Percentiles rank a stretch among this genome's conserved stretches.
Conservation (phyloP, 495 filamentous ascomycete species). For the Echria macrotheca region DNA sequence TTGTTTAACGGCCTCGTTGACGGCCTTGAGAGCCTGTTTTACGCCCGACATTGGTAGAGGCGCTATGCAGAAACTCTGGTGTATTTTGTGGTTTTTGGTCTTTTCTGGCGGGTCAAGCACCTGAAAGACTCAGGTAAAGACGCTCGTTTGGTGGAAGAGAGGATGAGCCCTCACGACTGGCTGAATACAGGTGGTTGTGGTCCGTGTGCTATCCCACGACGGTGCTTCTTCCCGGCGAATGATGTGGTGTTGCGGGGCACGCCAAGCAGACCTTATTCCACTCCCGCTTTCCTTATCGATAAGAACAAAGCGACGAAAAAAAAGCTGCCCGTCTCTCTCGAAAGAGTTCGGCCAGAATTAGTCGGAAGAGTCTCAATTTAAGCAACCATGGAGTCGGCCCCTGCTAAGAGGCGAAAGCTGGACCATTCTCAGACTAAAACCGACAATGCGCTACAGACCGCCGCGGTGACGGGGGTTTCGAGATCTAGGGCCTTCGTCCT, state of each 20-base stretch:
- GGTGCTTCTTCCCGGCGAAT: neutral
- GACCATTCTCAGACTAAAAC: slow-evolving; percentile 26
- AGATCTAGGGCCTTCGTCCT: slow-evolving; percentile 70
- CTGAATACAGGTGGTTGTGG: too few species aligned
- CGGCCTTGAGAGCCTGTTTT: slow-evolving; percentile 80
- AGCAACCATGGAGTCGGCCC: slow-evolving; percentile 34
- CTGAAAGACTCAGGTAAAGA: too few species aligned
- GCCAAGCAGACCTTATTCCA: neutral
- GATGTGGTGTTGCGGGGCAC: slow-evolving; percentile 1
- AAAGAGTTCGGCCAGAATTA: too few species aligned
- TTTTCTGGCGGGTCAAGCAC: too few species aligned
- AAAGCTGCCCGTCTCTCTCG: too few species aligned
- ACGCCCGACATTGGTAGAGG: slow-evolving; percentile 50
- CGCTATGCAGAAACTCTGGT: too few species aligned
- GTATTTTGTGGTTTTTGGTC: slow-evolving; percentile 14
- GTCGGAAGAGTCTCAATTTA: neutral
- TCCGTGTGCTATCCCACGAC: too few species aligned
- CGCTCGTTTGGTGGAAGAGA: too few species aligned
- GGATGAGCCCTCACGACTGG: too few species aligned
- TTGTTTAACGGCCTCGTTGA: slow-evolving; percentile 70
- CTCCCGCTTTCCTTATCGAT: neutral
- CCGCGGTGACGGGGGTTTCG: slow-evolving; percentile 28
- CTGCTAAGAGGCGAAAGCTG: slow-evolving; percentile 48
- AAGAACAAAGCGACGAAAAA: neutral
- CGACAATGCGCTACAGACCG: slow-evolving; percentile 24